Evolutionary conservation across 2,329 filamentous ascomycete species (phyloP).

Genomic region (Didymosphaeria variabile): DNA sequence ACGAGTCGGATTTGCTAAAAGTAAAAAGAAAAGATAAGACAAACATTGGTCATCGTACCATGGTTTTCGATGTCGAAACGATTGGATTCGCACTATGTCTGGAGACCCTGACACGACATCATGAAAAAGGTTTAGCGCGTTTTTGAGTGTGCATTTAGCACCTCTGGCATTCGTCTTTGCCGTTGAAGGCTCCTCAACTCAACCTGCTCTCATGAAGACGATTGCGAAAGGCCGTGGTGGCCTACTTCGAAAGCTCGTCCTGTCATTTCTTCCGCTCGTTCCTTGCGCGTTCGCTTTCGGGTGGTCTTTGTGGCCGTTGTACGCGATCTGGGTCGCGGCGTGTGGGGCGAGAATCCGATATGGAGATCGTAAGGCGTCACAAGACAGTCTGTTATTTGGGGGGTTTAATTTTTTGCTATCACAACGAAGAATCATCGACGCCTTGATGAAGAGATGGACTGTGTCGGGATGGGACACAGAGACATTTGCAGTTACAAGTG

Average conservation of each 20-base stretch:
- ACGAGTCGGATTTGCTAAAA: background rate
- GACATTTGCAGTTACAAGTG: slow-evolving; percentile 16
- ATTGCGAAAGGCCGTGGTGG: slow-evolving; percentile 19
- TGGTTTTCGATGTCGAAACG: slow-evolving; percentile 1
- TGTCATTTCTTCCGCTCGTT: slow-evolving; percentile 9
- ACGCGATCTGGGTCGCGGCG: slow-evolving; percentile 32
- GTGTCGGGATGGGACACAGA: slow-evolving; percentile 10
- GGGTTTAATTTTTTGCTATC: slow-evolving; percentile 19
- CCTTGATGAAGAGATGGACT: slow-evolving; percentile 24
- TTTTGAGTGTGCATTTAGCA: slow-evolving; percentile 13
- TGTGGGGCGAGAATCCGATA: slow-evolving; percentile 27
- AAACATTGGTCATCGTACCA: background rate
- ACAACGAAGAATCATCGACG: slow-evolving; percentile 19
- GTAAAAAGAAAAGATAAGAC: background rate
- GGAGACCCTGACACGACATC: slow-evolving; percentile 16
- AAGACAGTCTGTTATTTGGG: slow-evolving; percentile 32
- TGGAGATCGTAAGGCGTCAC: slow-evolving; percentile 30
- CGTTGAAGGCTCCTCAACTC: slow-evolving; percentile 18
- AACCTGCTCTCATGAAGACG: slow-evolving; percentile 25
- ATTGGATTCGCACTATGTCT: slow-evolving; percentile 6
- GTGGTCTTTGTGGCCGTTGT: slow-evolving; percentile 26
- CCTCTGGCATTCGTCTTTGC: slow-evolving; percentile 14
- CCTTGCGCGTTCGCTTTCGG: slow-evolving; percentile 16
- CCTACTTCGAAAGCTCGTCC: slow-evolving; percentile 21
- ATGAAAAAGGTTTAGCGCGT: slow-evolving; percentile 31